These are phyloP conservation scores for Rauvolfia tetraphylla DNA, from an alignment of 257 asterid species.

Conservation along the genomic window DNA sequence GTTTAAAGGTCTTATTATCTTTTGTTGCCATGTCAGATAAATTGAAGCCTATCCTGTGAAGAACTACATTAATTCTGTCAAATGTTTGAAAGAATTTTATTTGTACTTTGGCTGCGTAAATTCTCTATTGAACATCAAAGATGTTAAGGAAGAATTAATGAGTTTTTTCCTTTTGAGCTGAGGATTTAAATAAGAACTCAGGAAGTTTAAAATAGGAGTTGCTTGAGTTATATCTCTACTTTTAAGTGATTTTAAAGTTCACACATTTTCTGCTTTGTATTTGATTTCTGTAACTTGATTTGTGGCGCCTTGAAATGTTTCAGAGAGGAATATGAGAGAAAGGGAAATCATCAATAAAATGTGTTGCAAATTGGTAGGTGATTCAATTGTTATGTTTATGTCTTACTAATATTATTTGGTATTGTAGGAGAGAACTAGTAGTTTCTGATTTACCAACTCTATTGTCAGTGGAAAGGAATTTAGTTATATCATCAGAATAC, in stretches of 20 bases:
- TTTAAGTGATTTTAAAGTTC: neutral
- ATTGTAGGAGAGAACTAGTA: no score
- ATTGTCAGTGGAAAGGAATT: no score
- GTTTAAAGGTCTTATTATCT: neutral
- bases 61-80: neutral
- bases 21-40: neutral
- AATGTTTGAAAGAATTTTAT: neutral
- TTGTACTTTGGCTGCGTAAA: neutral
- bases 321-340: neutral
- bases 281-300: neutral
- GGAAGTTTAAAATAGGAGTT: no score
- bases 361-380: neutral
- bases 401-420: neutral
- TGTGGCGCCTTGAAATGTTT: no score
- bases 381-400: neutral
- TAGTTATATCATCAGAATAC: neutral
- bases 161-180: neutral
- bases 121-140: no score
- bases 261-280: neutral
- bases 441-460: no score
- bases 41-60: neutral
- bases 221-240: no score
- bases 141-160: no score
- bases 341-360: neutral
- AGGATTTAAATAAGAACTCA: no score